Evolutionary conservation across 148 eudicot species (phyloP).

Genomic region (Polygonum aviculare): DNA sequence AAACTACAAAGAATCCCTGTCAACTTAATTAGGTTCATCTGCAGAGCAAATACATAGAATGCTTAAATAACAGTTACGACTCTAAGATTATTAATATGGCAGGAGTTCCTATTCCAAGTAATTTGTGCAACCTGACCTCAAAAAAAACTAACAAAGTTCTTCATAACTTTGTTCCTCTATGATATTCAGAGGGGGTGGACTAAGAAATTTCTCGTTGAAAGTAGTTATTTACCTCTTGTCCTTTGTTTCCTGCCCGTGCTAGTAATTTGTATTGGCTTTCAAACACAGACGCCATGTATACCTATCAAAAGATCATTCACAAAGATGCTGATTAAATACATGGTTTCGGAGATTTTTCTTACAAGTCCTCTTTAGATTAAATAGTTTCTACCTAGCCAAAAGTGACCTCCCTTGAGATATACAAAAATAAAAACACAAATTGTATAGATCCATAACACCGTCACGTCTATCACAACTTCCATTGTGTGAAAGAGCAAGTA

Average conservation of each 20-base stretch:
- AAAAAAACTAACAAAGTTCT: background rate
- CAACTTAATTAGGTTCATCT: background rate
- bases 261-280: conserved; percentile 80
- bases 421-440: background rate
- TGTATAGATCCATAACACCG: background rate
- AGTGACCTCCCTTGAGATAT: background rate
- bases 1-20: background rate
- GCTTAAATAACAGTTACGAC: background rate
- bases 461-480: background rate
- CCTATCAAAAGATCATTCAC: conserved; percentile 30
- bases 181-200: background rate
- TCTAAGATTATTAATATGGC: background rate
- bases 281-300: conserved; percentile 87
- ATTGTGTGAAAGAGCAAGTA: background rate
- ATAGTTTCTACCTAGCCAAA: background rate
- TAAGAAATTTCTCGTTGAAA: background rate
- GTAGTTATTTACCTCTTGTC: conserved; percentile 59
- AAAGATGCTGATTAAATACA: background rate
- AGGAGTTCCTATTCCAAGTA: too few relatives aligned
- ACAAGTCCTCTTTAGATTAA: background rate
- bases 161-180: background rate
- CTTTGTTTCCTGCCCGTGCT: conserved; percentile 91
- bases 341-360: background rate
- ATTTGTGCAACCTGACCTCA: background rate
- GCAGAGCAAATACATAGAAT: background rate